Evolutionary conservation across 257 asterid genomes (phyloP).

Genomic region (Nicotiana tomentosiformis): DNA sequence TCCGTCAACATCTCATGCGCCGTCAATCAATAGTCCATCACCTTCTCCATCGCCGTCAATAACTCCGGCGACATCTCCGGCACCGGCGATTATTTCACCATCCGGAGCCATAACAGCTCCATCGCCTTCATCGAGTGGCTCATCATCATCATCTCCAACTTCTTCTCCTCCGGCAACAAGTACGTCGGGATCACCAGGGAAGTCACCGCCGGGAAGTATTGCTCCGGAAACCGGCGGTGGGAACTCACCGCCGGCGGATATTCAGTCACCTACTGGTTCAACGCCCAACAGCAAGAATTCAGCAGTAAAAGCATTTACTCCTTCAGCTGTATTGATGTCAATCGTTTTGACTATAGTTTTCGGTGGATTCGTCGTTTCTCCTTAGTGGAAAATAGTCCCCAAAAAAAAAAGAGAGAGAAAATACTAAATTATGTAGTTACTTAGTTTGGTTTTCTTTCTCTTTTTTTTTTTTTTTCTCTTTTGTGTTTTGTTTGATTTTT

Average conservation of each 20-base stretch:
- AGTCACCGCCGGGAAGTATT: not conserved
- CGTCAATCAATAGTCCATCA: not conserved
- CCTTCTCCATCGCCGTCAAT: not conserved
- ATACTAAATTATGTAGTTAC: not conserved
- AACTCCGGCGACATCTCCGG: not conserved
- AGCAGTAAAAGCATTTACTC: not conserved
- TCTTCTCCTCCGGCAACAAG: not conserved
- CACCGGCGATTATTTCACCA: not conserved
- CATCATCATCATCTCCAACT: not conserved
- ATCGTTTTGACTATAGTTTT: not conserved
- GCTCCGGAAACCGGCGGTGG: not conserved
- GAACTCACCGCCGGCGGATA: slow-evolving; percentile 2
- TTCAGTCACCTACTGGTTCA: not conserved
- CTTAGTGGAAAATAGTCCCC: not conserved
- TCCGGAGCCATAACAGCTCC: not conserved
- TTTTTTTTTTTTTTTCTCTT: not conserved
- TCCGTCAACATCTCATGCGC: not conserved
- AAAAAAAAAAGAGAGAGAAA: not conserved
- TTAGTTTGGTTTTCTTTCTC: too few species aligned
- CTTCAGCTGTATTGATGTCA: not conserved
- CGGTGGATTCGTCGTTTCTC: not conserved
- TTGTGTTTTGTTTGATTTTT: too few species aligned
- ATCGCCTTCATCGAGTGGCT: not conserved
- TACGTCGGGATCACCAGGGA: not conserved
- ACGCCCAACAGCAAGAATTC: not conserved